These are phyloP conservation scores for Trichoderma virens DNA, from an alignment of 495 filamentous ascomycete species.

Conservation along the genomic window DNA sequence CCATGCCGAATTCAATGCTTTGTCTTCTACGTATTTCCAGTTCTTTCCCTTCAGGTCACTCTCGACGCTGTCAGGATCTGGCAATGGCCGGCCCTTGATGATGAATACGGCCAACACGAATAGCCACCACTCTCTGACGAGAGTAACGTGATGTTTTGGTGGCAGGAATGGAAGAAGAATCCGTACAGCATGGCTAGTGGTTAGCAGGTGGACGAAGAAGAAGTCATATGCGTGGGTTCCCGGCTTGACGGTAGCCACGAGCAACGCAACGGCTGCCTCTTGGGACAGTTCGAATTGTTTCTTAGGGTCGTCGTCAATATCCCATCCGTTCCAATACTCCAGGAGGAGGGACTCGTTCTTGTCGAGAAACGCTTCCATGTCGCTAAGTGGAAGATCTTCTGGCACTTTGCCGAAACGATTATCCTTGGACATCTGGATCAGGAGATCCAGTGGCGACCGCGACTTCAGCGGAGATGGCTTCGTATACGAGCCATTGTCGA, in stretches of 20 bases:
- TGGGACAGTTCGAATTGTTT: conserved; percentile 73
- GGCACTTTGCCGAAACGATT: conserved; percentile 53
- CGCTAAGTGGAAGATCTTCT: conserved; percentile 46
- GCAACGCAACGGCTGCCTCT: conserved; percentile 61
- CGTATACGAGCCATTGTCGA: conserved; percentile 63
- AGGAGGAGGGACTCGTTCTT: conserved; percentile 61
- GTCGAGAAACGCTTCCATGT: conserved; percentile 60
- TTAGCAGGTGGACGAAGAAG: conserved; percentile 74
- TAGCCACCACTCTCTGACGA: conserved; percentile 86
- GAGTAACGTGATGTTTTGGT: conserved; percentile 55
- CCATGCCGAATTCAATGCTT: conserved; percentile 57
- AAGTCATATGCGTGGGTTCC: conserved; percentile 70
- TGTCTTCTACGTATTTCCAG: conserved; percentile 68
- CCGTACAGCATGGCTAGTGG: conserved; percentile 78
- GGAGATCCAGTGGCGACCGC: conserved; percentile 56
- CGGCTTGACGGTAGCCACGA: conserved; percentile 52
- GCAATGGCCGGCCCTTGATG: conserved; percentile 59
- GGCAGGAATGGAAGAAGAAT: conserved; percentile 77
- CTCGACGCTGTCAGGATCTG: conserved; percentile 57
- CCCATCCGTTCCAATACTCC: conserved; percentile 86
- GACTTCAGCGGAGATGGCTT: conserved; percentile 41
- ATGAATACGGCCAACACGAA: conserved; percentile 72
- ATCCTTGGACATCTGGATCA: conserved; percentile 52
- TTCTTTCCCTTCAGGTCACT: conserved; percentile 54
- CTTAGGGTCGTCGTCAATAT: conserved; percentile 46